Evolutionary conservation across 129 eudicot species (phyloP).

Genomic region (Glebionis coronaria): DNA sequence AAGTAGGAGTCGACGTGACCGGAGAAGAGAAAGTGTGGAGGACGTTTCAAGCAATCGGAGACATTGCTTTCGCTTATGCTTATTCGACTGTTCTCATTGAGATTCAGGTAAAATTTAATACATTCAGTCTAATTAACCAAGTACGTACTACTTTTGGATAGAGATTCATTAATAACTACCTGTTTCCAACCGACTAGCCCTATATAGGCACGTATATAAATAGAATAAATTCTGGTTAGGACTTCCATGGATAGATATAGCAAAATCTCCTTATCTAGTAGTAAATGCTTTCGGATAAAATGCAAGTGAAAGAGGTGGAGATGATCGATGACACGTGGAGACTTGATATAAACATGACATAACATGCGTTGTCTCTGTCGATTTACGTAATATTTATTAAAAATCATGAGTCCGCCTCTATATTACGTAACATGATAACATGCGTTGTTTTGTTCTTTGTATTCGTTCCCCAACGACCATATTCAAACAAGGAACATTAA

Average conservation of each 20-base stretch:
- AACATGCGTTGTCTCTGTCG: not conserved
- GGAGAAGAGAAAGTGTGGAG: conserved; percentile 62
- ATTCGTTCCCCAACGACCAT: too few species aligned
- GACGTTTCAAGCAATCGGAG: conserved; percentile 76
- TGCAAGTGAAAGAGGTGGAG: not conserved
- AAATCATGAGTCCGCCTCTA: too few species aligned
- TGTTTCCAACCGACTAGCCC: not conserved
- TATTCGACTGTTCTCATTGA: conserved; percentile 75
- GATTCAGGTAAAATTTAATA: conserved; percentile 52
- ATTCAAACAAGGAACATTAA: too few species aligned
- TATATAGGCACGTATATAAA: not conserved
- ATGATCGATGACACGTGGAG: not conserved
- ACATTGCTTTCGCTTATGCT: conserved; percentile 81
- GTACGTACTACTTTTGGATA: not conserved
- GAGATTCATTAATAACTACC: not conserved
- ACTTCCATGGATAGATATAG: too few species aligned
- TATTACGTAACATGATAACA: too few species aligned
- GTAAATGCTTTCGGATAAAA: not conserved
- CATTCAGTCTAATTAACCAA: not conserved
- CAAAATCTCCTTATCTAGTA: not conserved
- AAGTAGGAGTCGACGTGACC: conserved; percentile 51
- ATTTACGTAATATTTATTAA: too few species aligned
- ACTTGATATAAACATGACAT: too few species aligned
- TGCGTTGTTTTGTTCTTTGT: too few species aligned
- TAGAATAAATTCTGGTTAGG: too few species aligned